Evolutionary conservation across 176 grass and related monocot genomes (phyloP).

Genomic region (Thinopyrum elongatum): DNA sequence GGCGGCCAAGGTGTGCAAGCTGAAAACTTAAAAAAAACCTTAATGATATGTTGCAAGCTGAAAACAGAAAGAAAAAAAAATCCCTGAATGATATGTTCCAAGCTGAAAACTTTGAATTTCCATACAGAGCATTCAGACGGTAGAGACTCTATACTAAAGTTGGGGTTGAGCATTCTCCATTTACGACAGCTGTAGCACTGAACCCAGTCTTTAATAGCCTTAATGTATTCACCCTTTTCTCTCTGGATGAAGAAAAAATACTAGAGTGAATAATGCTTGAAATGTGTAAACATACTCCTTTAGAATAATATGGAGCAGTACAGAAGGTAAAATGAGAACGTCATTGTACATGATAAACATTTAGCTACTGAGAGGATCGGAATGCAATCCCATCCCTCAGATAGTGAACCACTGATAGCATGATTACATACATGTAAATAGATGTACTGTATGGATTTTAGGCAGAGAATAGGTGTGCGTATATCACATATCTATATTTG

Average conservation of each 20-base stretch:
- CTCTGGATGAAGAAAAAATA: slow-evolving; percentile 39
- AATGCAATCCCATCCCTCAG: neutral
- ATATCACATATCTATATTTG: no score
- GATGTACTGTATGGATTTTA: no score
- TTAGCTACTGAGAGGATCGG: neutral
- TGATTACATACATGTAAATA: neutral
- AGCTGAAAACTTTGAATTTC: neutral
- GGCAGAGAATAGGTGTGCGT: neutral
- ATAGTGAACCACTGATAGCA: neutral
- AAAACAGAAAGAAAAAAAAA: no score
- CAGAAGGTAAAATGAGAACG: neutral
- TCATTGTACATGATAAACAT: neutral
- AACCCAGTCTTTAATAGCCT: slow-evolving; percentile 77
- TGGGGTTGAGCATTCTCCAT: slow-evolving; percentile 64
- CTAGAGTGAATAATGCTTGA: slow-evolving; percentile 16
- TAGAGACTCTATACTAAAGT: slow-evolving; percentile 45
- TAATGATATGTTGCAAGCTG: no score
- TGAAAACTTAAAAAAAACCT: no score
- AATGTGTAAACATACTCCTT: slow-evolving; percentile 9
- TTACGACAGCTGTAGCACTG: slow-evolving; percentile 78
- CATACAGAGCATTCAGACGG: slow-evolving; percentile 59
- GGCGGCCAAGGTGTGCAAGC: no score
- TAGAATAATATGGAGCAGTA: neutral
- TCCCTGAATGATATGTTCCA: no score
- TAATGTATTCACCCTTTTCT: slow-evolving; percentile 31